Base-by-base conservation (phyloP, 2,329 filamentous ascomycete species). In the Aspergillus unguis region DNA sequence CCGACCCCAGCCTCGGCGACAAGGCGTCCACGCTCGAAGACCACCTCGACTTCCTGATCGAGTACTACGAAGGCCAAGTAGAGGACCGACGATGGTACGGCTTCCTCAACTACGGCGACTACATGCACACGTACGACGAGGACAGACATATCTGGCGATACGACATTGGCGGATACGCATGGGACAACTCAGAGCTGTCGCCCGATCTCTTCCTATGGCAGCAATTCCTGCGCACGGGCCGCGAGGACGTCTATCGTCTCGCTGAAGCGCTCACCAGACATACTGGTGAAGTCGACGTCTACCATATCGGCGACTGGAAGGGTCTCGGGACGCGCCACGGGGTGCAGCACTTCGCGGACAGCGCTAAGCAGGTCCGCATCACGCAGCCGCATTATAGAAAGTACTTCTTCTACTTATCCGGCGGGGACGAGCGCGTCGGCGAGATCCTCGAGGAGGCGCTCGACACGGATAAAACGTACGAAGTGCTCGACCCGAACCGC, bases 141-240 rank as follows among this genome's bases (percentile, higher is more conserved):
- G 77, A 84, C 62, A 72, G 83, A 4, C 83, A 85, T 56, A 74
- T 73, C 1, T 86, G 83, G 83, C 75, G 81, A 1, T 85, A 85
- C 51, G 83, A 86, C 42, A 65, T 85, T 17, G 83, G 83, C 3
- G 83, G 83, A 0, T 85, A 82, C 53, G 82, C 81, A 0, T 85
- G 83, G 83, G 83, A 85, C 44, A 85, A 85, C 61, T 83, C 80
- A 0, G 83, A 86, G 62, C 72, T 86, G 0, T 85, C 82, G 0
- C 80, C 83, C 0, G 82, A 85, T 58, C 65, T 85, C 2, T 85
- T 80, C 69, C 78, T 85, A 59, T 85, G 83, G 83, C 77, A 76
- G 3, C 80, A 83, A 52, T 86, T 85, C 67, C 73, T 85, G 2
- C 78, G 79, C 7, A 85, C 81, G 0, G 82, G 82, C 0, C 72